Evolutionary conservation across 768 basidiomycete species (phyloP), one percentile per base, ranked within the genome.

Genomic region (Trametes gibbosa): DNA sequence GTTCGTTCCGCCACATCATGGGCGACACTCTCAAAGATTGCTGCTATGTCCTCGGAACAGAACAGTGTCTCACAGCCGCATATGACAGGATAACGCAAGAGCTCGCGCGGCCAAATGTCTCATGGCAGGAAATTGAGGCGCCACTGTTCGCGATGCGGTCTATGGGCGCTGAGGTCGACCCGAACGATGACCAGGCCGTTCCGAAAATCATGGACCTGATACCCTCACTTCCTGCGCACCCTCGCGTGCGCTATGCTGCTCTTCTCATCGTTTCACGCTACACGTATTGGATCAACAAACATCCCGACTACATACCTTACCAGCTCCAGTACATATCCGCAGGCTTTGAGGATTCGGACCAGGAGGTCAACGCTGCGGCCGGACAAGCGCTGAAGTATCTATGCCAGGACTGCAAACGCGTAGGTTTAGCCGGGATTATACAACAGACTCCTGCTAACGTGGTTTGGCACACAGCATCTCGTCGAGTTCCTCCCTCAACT

Each of bases 21-120:
- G 97, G 97, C 39, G 95, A 99, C 71, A 98, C 97, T 4, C 81
- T 99, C 63, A 99, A 99, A 74, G 97, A 99, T 70, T 98, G 97
- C 70, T 99, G 97, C 73, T 83, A 87, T 63, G 94, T 99, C 47
- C 81, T 99, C 45, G 90, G 94, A 43, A 83, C 95, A 2, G 88
- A 93, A 50, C 81, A 80, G 2, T 98, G 97, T 69, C 79, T 99
- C 42, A 72, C 87, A 52, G 81, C 88, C 2, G 82, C 95, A 2
- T 92, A 92, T 74, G 86, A 90, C 59, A 80, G 91, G 69, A 89
- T 98, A 62, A 85, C 84, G 29, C 70, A 75, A 7, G 92, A 90
- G 2, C 79, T 98, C 51, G 78, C 85, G 23, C 84, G 83, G 24
- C 70, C 81, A 13, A 79, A 79, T 48, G 76, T 84, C 17, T 83